Evolutionary conservation across 257 asterid species (phyloP), one percentile per base, ranked within the genome.

Genomic region (Solanum ossicruentum): DNA sequence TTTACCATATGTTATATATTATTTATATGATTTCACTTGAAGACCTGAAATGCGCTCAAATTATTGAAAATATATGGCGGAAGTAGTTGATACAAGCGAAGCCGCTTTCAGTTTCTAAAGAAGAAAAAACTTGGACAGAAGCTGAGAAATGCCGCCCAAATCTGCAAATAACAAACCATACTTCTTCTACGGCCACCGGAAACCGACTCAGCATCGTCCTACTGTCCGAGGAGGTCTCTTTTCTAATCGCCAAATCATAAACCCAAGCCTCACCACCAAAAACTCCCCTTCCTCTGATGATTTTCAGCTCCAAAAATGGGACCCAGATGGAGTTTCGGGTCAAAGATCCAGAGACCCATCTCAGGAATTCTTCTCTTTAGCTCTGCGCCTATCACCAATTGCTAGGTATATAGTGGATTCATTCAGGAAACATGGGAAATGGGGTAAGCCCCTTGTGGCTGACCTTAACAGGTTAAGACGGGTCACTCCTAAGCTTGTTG

Each of bases 101-200:
- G 63, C 47, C 47, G 47, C 63, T 23, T 77, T 26, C 60, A 15
- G 15, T 77, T 77, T 10, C 9, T 60, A 57, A 41, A 56, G 2
- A 36, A 36, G 45, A 28, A 28, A 13, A 47, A 26, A 21, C 39
- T 20, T 32, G 1, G 6, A 65, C 9, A 49, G 1, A 51, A 10
- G 0, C 12, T 66, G 54, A 8, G 47, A 80, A 85, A 89, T 89
- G 95, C 93, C 96, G 49, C 92, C 93, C n/a, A 89, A 91, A 15
- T 55, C 92, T 12, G 90, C 94, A 58, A 84, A 90, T 11, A 85
- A 23, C 49, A 93, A 92, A 55, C 94, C 98, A 13, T 95, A 95
- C 92, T 93, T 96, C 89, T 96, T 90, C 91, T 93, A 93, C 87
- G 99, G 99, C 85, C 99, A 95, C 93, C 97, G 98, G 18, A 93